Conservation (phyloP, 805 yeast species). For the Pichia scutulata region DNA sequence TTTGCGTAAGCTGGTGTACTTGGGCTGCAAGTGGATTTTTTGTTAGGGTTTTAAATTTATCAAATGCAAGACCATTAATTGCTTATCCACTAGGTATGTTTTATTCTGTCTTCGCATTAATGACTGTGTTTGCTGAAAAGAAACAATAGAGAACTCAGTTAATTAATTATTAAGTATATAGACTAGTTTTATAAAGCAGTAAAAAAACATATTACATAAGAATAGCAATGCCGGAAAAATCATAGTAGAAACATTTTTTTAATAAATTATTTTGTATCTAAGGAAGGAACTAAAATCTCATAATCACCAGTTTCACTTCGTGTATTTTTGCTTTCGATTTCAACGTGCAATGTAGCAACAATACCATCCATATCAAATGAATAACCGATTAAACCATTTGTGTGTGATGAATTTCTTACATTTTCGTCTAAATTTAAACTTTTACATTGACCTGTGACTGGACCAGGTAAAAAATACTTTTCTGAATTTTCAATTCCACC, state of each 20-base stretch:
- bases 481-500: constrained; percentile 20
- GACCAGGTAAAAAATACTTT: constrained; percentile 9
- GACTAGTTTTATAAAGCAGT: not conserved
- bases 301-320: constrained; percentile 54
- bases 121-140: constrained; percentile 69
- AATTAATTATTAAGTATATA: not conserved
- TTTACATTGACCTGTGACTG: constrained; percentile 20
- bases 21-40: constrained; percentile 90
- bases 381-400: constrained; percentile 32
- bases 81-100: constrained; percentile 92
- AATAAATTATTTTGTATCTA: constrained; percentile 8
- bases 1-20: constrained; percentile 85
- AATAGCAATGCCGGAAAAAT: not conserved
- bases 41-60: constrained; percentile 72
- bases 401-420: not conserved
- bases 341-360: constrained; percentile 68
- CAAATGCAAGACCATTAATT: constrained; percentile 79
- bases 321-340: constrained; percentile 43
- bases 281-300: constrained; percentile 60
- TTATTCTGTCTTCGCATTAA: constrained; percentile 88
- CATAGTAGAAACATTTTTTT: not conserved
- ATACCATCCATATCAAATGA: constrained; percentile 51
- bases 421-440: constrained; percentile 7
- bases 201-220: not conserved
- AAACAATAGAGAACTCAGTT: constrained; percentile 10